Base-by-base conservation (phyloP, 306 rosid species). In the Sesbania bispinosa region DNA sequence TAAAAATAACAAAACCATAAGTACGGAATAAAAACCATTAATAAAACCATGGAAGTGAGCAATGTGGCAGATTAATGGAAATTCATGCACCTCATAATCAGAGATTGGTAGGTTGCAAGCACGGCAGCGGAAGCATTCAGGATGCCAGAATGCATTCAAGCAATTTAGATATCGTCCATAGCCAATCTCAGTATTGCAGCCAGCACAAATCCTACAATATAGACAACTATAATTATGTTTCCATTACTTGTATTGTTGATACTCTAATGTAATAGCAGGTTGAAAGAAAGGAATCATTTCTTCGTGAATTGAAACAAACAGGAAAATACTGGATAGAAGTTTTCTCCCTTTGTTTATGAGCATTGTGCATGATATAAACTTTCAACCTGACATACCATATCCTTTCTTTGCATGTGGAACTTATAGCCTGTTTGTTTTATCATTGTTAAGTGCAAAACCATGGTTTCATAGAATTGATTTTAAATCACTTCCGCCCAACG, bases 91-190 rank as follows among this genome's bases (percentile, higher is more conserved):
- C 92, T 87, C 90, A n/a, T 77, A 77, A 77, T 87, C 90, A 15
- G 87, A 69, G 36, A 89, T 89, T 16, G 92, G 88, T 16, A 67
- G 74, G 79, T 83, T 80, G 85, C 92, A 89, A 57, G 85, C 82
- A 23, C 62, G 86, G 47, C 96, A 87, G 13, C 86, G 83, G 76
- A 89, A 87, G 73, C 96, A 87, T 76, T 89, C 86, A 30, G 92
- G 96, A 85, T 89, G 96, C 96, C 92, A 89, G 52, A 81, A 63
- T 61, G 82, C 87, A 78, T 82, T 82, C 55, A 87, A 77, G 78
- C 90, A 85, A 79, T 76, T 85, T 57, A 87, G 71, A 77, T 83
- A 87, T n/a, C 89, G 82, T 61, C 96, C 92, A 52, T 47, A 76
- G 65, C 87, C 86, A 66, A 87, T 87, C 81, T 89, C 92, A 39